These are phyloP conservation scores for Saccharum hybrid DNA, from an alignment of 202 grass and related monocot genomes.

Conservation along the genomic window DNA sequence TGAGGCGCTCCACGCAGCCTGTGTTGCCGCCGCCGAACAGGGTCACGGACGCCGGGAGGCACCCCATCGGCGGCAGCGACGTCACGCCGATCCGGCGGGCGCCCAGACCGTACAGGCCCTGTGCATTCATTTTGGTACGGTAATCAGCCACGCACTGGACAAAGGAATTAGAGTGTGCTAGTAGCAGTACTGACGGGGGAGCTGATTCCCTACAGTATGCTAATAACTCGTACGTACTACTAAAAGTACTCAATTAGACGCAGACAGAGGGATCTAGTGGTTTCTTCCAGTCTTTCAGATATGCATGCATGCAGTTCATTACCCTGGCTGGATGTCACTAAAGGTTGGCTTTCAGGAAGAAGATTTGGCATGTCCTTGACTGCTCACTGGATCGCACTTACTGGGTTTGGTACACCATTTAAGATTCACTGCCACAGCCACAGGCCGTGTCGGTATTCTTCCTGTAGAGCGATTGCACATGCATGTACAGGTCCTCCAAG, in stretches of 20 bases:
- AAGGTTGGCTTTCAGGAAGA: background rate
- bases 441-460: constrained; percentile 1
- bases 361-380: background rate
- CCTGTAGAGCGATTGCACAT: background rate
- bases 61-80: constrained; percentile 83
- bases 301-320: background rate
- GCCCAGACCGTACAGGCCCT: constrained; percentile 72
- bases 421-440: constrained; percentile 16
- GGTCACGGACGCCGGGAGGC: constrained; percentile 75
- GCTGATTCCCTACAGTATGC: no score
- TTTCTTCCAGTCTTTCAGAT: background rate
- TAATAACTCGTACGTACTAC: no score
- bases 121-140: background rate
- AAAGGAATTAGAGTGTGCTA: background rate
- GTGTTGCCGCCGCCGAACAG: constrained; percentile 63
- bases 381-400: constrained; percentile 22
- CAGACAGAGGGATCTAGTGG: background rate
- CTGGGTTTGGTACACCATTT: constrained; percentile 21
- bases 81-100: constrained; percentile 90
- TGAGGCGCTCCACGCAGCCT: constrained; percentile 68
- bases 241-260: background rate
- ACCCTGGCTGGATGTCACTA: background rate
- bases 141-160: background rate
- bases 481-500: background rate
- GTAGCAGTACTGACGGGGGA: no score